These are phyloP conservation scores for Otatea glauca DNA, from an alignment of 176 grass and related monocot species.

Conservation along the genomic window DNA sequence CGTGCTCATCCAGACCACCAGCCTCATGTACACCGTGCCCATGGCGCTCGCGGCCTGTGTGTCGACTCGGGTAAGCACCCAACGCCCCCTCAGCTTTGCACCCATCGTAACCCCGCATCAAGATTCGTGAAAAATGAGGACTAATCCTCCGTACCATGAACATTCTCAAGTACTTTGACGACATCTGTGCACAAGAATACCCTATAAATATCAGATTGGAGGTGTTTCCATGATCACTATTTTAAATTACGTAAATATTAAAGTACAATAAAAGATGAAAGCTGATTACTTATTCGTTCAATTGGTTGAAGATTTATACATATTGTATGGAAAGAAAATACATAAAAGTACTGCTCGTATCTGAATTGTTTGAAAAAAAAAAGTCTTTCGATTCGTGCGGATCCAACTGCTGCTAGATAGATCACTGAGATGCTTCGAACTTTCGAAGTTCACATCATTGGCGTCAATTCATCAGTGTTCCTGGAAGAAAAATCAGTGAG, in stretches of 20 bases:
- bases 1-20: constrained; percentile 96
- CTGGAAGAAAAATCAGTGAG: neutral
- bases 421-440: neutral
- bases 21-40: constrained; percentile 97
- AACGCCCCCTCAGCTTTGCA: neutral
- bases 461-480: neutral
- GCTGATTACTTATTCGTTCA: no score
- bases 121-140: constrained; percentile 11
- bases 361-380: no score
- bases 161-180: neutral
- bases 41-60: constrained; percentile 95
- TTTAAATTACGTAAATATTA: neutral
- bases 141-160: neutral
- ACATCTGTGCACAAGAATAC: neutral
- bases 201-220: no score
- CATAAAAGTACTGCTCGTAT: no score
- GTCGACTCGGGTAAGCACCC: constrained; percentile 70
- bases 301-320: no score
- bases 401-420: neutral
- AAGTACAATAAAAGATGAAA: no score
- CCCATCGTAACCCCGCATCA: neutral
- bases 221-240: neutral
- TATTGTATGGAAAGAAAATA: no score
- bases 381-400: neutral
- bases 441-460: neutral